Evolutionary conservation across 768 basidiomycete genomes (phyloP), one percentile per base, ranked within the genome.

Genomic region (Macrocybe gigantea): DNA sequence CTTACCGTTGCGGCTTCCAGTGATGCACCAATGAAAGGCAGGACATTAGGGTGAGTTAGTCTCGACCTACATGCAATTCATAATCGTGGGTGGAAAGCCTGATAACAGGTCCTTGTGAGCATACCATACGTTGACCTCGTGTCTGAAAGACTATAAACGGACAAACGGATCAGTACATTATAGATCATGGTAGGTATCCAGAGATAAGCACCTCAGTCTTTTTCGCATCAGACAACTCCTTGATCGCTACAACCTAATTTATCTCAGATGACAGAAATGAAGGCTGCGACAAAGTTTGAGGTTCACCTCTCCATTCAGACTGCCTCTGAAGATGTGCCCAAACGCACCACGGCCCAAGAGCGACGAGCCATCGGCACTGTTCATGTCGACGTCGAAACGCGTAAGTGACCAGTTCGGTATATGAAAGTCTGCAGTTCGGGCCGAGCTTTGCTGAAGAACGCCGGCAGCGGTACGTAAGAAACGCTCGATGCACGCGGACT

Each of bases 181-280:
- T 22, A 22, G 22, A 4, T 22, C 22, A 22, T 22, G 22, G 22
- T 22, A 22, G 22, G 22, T 22, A 22, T 22, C n/a, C 22, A 22
- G 22, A 22, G 22, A 22, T 22, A 22, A 22, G 22, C 22, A 22
- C 22, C 22, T 22, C 22, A 22, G 22, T 22, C 22, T 22, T 22
- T 22, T 22, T 22, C 22, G 22, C 22, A 22, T 22, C 22, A 4
- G 22, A 22, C 22, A 22, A 22, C 22, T 63, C 63, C 45, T 64
- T 64, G n/a, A 64, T 59, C 0, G 63, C 63, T 7, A 64, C 60
- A 33, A 56, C 45, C 63, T 64, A 22, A 22, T 22, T 22, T 22
- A 22, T 22, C 22, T 22, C 22, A 22, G 22, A 22, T 22, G 22
- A 22, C 22, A 4, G 22, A 22, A 22, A 22, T 22, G 22, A 22